phyloP scores from a whole-genome alignment of 495 filamentous ascomycete genomes.

The Rhizodiscina lignyota region DNA sequence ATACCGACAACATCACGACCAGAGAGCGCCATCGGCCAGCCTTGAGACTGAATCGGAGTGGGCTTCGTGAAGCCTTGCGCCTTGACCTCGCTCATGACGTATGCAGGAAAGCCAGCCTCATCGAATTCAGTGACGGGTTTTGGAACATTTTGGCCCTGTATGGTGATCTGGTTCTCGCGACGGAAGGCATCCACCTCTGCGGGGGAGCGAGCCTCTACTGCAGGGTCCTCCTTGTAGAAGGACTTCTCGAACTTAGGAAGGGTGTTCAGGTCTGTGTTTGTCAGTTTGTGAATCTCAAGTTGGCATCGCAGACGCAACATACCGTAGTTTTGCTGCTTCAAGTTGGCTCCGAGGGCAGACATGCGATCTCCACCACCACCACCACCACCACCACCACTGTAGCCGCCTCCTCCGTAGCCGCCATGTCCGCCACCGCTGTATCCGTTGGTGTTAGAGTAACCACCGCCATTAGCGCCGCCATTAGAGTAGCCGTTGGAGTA shows the following conservation, averaged over 20 bases:
- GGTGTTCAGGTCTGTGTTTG: constrained; percentile 44
- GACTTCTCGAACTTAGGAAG: constrained; percentile 97
- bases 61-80: constrained; percentile 84
- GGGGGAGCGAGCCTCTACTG: constrained; percentile 54
- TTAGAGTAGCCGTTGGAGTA: background rate
- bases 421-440: constrained; percentile 44
- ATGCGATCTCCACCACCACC: constrained; percentile 62
- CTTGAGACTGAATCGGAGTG: constrained; percentile 93
- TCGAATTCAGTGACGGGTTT: constrained; percentile 93
- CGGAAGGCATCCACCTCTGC: constrained; percentile 80
- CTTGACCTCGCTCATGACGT: constrained; percentile 97
- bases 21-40: constrained; percentile 97
- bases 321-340: constrained; percentile 83
- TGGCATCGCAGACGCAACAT: constrained; percentile 20
- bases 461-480: background rate
- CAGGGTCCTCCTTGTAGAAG: constrained; percentile 89
- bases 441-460: constrained; percentile 8
- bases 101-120: constrained; percentile 88
- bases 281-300: background rate
- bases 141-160: constrained; percentile 63
- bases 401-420: constrained; percentile 28
- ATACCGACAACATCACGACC: constrained; percentile 98
- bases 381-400: constrained; percentile 31
- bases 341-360: constrained; percentile 69
- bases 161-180: constrained; percentile 57